Conservation (phyloP, 2,329 filamentous ascomycete species). For the Cadophora gregata region DNA sequence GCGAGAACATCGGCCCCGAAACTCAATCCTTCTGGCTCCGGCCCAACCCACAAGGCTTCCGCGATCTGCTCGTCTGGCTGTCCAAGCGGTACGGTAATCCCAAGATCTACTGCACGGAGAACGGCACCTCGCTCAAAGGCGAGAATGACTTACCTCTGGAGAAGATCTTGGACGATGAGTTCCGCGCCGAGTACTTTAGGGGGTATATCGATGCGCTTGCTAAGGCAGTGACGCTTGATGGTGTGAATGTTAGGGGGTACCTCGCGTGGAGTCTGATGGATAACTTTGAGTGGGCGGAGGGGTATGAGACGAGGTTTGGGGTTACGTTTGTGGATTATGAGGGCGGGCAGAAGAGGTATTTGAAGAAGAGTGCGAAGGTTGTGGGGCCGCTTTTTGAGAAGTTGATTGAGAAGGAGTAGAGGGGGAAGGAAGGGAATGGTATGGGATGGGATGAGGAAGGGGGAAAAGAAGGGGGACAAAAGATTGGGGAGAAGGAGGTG, state of each 20-base stretch:
- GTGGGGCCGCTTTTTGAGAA: conserved; percentile 74
- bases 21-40: conserved; percentile 84
- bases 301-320: conserved; percentile 85
- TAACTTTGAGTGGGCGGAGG: conserved; percentile 66
- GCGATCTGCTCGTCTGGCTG: conserved; percentile 77
- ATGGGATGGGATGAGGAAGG: too few species aligned
- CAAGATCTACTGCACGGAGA: conserved; percentile 87
- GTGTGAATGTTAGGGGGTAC: conserved; percentile 23
- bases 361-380: conserved; percentile 82
- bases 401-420: conserved; percentile 66
- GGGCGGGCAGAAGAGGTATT: conserved; percentile 77
- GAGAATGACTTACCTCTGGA: conserved; percentile 78
- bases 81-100: conserved; percentile 77
- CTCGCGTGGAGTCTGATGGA: conserved; percentile 81
- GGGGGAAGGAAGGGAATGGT: background rate
- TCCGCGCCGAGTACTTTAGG: conserved; percentile 80
- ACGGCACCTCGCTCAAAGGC: conserved; percentile 82
- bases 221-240: conserved; percentile 69
- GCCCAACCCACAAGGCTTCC: conserved; percentile 77
- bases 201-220: conserved; percentile 80
- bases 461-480: too few species aligned
- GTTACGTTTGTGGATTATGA: conserved; percentile 85
- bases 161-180: conserved; percentile 79
- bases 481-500: too few species aligned
- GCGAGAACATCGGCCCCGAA: conserved; percentile 78